Evolutionary conservation across 2,329 filamentous ascomycete species (phyloP), one percentile per base, ranked within the genome.

Genomic region (Rhexocercosporidium sp.): DNA sequence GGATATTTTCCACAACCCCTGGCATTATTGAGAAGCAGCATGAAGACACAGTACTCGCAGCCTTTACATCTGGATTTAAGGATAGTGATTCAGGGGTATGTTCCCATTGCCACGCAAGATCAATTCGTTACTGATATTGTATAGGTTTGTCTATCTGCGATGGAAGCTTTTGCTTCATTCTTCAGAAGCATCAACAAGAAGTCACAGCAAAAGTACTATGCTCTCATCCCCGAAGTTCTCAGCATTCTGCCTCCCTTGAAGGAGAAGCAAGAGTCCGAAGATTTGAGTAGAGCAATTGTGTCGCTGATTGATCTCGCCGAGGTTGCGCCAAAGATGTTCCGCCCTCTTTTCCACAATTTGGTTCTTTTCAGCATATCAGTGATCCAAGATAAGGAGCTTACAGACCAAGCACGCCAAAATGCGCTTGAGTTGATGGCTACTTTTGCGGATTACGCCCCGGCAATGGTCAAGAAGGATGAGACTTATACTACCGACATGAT

Each of bases 341-440:
- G 96, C 81, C 87, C 86, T 22, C 85, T 97, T n/a, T 99, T 99
- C 82, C 91, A 92, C 77, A 94, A 93, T 76, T 85, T 99, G 3
- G 95, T 98, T 61, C 90, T 92, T 74, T 97, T 99, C 81, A 95
- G 91, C 78, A 90, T 98, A 68, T 93, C 92, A 7, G 94, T 98
- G 66, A 92, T 99, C 73, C 92, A 96, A 75, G 95, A 99, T 79
- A 98, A 98, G 82, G 94, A 98, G 69, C 86, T 99, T 25, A 91
- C 90, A 69, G 94, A 97, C 76, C 87, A 94, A 72, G 92, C 93
- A 69, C 90, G 96, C 68, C 96, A 99, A 79, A 98, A 98, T 77
- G 94, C 95, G 0, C 85, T 99, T 49, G 96, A 99, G 79, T 86
- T 99, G 65, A 97, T 99, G 93, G 94, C 94, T 29, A 99, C 96